Conservation (phyloP, 2,329 filamentous ascomycete species). For the Fusarium transvaalense region DNA sequence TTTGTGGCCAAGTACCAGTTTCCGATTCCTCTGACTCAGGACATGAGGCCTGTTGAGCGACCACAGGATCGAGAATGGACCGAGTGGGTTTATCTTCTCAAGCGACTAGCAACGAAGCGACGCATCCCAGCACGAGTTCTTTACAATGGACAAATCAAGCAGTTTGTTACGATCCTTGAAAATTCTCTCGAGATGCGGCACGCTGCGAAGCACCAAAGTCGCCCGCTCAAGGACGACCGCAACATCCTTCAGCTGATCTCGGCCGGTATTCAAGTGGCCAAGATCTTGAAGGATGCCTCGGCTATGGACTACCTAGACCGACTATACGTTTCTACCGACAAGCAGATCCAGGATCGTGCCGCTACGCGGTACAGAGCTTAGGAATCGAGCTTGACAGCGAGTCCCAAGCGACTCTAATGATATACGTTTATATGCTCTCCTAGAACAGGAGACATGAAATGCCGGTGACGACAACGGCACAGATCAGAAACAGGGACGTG, state of each 20-base stretch:
- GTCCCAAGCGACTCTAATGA: constrained; percentile 47
- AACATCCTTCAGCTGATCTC: constrained; percentile 90
- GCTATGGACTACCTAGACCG: constrained; percentile 86
- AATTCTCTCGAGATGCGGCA: constrained; percentile 91
- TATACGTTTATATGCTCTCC: constrained; percentile 47
- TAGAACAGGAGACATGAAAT: constrained; percentile 40
- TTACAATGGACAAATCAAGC: constrained; percentile 92
- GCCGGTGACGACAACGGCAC: constrained; percentile 47
- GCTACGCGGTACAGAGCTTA: constrained; percentile 52
- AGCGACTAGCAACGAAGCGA: constrained; percentile 86
- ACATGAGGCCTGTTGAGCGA: constrained; percentile 81
- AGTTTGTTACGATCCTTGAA: constrained; percentile 88
- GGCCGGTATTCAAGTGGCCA: constrained; percentile 87
- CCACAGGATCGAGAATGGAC: constrained; percentile 88
- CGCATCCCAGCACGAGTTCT: constrained; percentile 86
- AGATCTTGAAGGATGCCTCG: constrained; percentile 84
- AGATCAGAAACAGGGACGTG: constrained; percentile 47
- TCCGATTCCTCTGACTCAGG: constrained; percentile 84
- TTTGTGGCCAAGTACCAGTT: constrained; percentile 94
- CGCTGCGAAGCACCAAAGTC: constrained; percentile 83
- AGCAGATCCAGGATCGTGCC: constrained; percentile 78
- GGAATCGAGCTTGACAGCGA: constrained; percentile 39
- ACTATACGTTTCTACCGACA: constrained; percentile 85
- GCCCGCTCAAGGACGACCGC: constrained; percentile 87
- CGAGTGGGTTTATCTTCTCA: constrained; percentile 90